Base-by-base conservation (phyloP, 352 stramenopile genomes). In the Phytophthora gonapodyides region DNA sequence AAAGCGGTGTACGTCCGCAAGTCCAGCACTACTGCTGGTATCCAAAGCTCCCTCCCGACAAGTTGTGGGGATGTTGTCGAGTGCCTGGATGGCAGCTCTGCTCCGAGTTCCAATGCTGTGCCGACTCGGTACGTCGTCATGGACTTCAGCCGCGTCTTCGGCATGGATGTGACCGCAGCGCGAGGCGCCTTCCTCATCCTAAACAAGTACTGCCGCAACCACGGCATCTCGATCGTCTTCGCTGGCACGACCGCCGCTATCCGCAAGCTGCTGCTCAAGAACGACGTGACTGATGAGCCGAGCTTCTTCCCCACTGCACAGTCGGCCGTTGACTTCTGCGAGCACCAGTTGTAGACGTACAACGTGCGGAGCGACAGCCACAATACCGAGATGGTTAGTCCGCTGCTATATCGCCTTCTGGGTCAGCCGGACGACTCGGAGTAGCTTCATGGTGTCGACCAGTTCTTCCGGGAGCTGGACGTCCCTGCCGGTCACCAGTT, bases 81-180 rank as follows among this genome's bases (percentile, higher is more conserved):
- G 49, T 88, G 78, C 40, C 59, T 91, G 3, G 80, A 91, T 34
- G 80, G 81, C 7, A 83, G 67, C n/a, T 61, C 70, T 2, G 69
- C 67, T 5, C 54, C 15, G 5, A 70, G 73, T 42, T 43, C 51
- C 0, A 57, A 81, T 9, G 75, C 67, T 3, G 27, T 81, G 8
- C 76, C 78, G 7, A 90, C 84, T 1, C 65, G 87, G 63, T 90
- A 78, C 57, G 67, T 96, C 10, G 82, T 96, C 15, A 84, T 96
- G 69, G 86, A 96, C 49, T 96, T 96, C 54, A 76, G 64, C 10
- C 80, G 78, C 31, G 87, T 96, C 10, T 87, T 82, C 1, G 86
- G 86, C 17, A 94, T 96, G 77, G 87, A 96, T 56, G 82, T 81
- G 0, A 94, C 86, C 7, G 85, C 86, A 2, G 79, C 83, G 13